phyloP scores from a whole-genome alignment of 257 asterid species.

The Cordia subcordata region DNA sequence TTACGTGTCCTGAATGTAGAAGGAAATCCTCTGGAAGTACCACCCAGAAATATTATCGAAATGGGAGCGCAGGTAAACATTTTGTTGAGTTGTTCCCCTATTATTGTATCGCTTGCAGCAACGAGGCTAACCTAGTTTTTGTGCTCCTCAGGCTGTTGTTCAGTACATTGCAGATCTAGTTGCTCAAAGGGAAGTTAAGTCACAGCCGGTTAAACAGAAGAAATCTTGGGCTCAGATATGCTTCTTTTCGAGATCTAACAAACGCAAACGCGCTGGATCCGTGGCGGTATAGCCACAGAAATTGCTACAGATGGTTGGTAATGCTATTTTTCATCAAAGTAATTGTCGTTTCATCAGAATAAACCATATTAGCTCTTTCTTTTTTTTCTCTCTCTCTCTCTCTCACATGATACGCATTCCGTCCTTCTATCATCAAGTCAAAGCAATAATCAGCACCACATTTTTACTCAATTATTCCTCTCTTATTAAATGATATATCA shows the following conservation, averaged over 20 bases:
- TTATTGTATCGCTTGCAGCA: neutral
- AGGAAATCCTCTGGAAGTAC: slow-evolving; percentile 73
- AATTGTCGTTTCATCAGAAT: too few species aligned
- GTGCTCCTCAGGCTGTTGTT: slow-evolving; percentile 59
- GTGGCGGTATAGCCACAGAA: neutral
- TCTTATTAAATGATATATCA: too few species aligned
- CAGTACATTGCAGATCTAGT: slow-evolving; percentile 66
- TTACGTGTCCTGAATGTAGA: slow-evolving; percentile 57
- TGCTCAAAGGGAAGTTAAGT: slow-evolving; percentile 58
- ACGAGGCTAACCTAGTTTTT: slow-evolving; percentile 14
- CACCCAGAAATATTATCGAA: slow-evolving; percentile 51
- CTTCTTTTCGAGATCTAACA: slow-evolving; percentile 71
- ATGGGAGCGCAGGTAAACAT: slow-evolving; percentile 68
- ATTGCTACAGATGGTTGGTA: too few species aligned
- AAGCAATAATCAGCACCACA: too few species aligned
- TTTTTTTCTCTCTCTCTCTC: too few species aligned
- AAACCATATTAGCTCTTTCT: too few species aligned
- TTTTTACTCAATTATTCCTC: too few species aligned
- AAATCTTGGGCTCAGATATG: slow-evolving; percentile 75
- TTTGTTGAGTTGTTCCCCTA: slow-evolving; percentile 2
- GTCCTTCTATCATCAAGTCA: too few species aligned
- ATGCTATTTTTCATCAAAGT: too few species aligned
- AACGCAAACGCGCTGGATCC: slow-evolving; percentile 59
- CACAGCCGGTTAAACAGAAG: slow-evolving; percentile 59
- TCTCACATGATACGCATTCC: too few species aligned